Evolutionary conservation across 2,329 filamentous ascomycete genomes (phyloP), one percentile per base, ranked within the genome.

Genomic region (Hypoxylon sp.): DNA sequence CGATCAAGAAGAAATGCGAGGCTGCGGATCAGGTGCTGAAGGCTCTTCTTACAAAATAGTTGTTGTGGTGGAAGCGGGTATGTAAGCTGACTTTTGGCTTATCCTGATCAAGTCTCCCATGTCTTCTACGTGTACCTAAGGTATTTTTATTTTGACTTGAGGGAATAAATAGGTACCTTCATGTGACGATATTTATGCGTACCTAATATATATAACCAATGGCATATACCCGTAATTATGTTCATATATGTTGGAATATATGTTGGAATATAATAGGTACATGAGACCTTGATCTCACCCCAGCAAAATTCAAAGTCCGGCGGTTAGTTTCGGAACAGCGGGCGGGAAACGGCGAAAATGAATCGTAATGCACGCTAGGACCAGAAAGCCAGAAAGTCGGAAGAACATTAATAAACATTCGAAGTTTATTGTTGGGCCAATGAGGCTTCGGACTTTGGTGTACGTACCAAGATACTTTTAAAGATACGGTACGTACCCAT

Each of bases 1-100:
- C 79, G 65, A 74, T 90, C 7, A 82, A 79, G 73, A 83, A 82
- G 74, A 81, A 79, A 2, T 87, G 84, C 72, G 81, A 81, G 66
- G 75, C 79, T 65, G 84, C 82, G 1, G 77, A 81, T 60, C 74
- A 75, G 56, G 73, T 80, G 0, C 72, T 86, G 32, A 72, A 77
- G 23, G 71, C 73, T 63, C 73, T 72, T 17, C 57, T 77, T 36
- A 63, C 68, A 5, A 60, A 60, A 46, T 51, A 73, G 34, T 60
- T 66, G 46, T 59, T 72, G 14, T 50, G 67, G 30, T 65, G 49
- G 30, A 25, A 17, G 28, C 30, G 32, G 19, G 14, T 51, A 66
- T 62, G 32, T 59, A 62, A 55, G 50, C 51, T 62, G 21, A 53
- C 23, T 11, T 34, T 7, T 2, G 28, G 30, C 19, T 48, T 25